A percentile compares a stretch with the other conserved stretches of the same genome.
Conservation (phyloP, 1,284 basidiomycete species). For the Tylopilus sp. region DNA sequence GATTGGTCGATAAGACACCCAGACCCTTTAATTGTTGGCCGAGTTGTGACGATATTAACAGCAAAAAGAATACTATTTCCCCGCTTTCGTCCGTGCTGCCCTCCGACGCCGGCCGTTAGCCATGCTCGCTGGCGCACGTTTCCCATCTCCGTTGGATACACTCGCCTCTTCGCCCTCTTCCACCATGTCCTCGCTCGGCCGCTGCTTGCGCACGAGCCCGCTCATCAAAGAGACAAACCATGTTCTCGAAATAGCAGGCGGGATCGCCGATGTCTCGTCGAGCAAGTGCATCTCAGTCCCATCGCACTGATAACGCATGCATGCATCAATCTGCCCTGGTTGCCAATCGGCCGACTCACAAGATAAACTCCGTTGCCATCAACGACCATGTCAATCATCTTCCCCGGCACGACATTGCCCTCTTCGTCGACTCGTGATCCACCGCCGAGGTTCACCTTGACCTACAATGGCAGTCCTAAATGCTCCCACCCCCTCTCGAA, state of each 20-base stretch:
- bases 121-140: slow-evolving; percentile 40
- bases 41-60: background rate
- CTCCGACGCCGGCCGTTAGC: slow-evolving; percentile 61
- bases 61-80: slow-evolving; percentile 15
- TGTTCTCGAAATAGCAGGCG: slow-evolving; percentile 46
- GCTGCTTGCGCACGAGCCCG: slow-evolving; percentile 28
- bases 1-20: slow-evolving; percentile 34
- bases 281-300: slow-evolving; percentile 51
- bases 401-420: slow-evolving; percentile 47
- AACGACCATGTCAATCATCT: slow-evolving; percentile 73
- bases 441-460: slow-evolving; percentile 66
- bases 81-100: slow-evolving; percentile 37
- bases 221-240: slow-evolving; percentile 48
- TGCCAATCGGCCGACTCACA: slow-evolving; percentile 43
- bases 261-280: slow-evolving; percentile 44
- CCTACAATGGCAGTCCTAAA: slow-evolving; percentile 38
- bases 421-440: slow-evolving; percentile 50
- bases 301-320: slow-evolving; percentile 38
- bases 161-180: slow-evolving; percentile 21
- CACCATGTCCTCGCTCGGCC: background rate
- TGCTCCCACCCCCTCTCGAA: background rate
- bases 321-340: slow-evolving; percentile 11
- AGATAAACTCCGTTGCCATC: slow-evolving; percentile 68
- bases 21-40: slow-evolving; percentile 8
- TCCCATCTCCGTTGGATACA: slow-evolving; percentile 35